Conservation (phyloP, 2,329 filamentous ascomycete species). For the Phoma sp. region DNA sequence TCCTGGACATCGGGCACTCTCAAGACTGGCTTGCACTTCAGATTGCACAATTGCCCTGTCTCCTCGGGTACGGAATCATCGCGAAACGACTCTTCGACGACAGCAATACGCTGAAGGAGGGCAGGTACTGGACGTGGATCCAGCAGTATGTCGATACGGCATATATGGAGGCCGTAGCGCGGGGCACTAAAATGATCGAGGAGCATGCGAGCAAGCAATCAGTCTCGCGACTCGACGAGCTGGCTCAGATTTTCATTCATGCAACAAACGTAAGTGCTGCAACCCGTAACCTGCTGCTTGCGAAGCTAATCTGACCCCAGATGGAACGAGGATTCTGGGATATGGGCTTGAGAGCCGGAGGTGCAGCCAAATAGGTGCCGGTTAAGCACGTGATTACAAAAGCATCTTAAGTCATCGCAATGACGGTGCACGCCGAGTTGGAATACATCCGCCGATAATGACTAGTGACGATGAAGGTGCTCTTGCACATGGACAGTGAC, state of each 20-base stretch:
- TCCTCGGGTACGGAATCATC: conserved; percentile 87
- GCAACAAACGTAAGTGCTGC: conserved; percentile 74
- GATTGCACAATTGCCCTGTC: conserved; percentile 82
- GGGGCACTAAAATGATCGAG: conserved; percentile 78
- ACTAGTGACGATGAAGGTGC: too few species aligned
- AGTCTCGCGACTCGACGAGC: conserved; percentile 76
- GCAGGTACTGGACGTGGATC: conserved; percentile 87
- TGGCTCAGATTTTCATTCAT: conserved; percentile 84
- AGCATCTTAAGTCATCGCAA: neutral
- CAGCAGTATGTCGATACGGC: conserved; percentile 85
- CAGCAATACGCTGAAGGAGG: conserved; percentile 64
- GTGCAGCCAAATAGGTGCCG: neutral
- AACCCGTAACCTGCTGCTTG: neutral
- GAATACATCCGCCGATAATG: neutral
- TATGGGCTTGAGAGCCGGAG: conserved; percentile 60
- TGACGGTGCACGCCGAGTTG: neutral
- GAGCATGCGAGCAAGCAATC: conserved; percentile 76
- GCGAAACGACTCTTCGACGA: conserved; percentile 74
- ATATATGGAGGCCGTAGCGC: conserved; percentile 74
- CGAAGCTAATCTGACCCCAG: conserved; percentile 52
- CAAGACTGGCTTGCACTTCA: conserved; percentile 90
- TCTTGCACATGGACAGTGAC: too few species aligned
- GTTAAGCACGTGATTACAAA: neutral
- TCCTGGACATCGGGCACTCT: conserved; percentile 86
- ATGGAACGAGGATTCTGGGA: conserved; percentile 80